Evolutionary conservation across 2,329 filamentous ascomycete species (phyloP).

Genomic region (Ilyonectria mors-panacis): DNA sequence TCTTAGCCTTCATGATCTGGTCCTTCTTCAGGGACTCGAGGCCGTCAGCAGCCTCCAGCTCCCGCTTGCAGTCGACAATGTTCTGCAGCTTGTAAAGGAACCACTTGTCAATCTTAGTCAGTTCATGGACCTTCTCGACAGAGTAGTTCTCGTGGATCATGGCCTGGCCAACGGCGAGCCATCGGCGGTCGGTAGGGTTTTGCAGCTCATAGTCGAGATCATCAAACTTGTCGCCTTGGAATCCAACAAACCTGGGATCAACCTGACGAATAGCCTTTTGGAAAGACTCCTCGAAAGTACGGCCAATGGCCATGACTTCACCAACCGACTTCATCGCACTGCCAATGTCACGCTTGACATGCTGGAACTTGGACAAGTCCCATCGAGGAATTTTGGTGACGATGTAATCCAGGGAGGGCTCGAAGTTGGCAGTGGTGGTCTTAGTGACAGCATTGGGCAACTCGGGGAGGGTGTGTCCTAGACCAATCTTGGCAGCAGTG

Average conservation of each 20-base stretch:
- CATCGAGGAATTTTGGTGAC: constrained; percentile 99
- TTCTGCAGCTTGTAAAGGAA: constrained; percentile 99
- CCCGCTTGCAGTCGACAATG: constrained; percentile 90
- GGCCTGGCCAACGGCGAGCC: constrained; percentile 97
- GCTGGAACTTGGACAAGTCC: constrained; percentile 99
- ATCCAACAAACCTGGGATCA: constrained; percentile 90
- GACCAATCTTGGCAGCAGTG: constrained; percentile 97
- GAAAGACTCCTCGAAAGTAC: constrained; percentile 98
- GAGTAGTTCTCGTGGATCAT: constrained; percentile 98
- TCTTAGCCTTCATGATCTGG: constrained; percentile 91
- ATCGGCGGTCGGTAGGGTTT: constrained; percentile 96
- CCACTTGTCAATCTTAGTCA: constrained; percentile 99
- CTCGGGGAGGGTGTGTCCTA: constrained; percentile 95
- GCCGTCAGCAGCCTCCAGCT: constrained; percentile 87
- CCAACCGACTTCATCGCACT: constrained; percentile 99
- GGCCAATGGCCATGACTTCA: constrained; percentile 99
- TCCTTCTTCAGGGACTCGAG: constrained; percentile 90
- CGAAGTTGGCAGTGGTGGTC: constrained; percentile 98
- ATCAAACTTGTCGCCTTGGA: constrained; percentile 96
- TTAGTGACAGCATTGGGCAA: constrained; percentile 98
- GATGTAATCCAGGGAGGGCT: constrained; percentile 96
- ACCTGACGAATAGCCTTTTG: constrained; percentile 99
- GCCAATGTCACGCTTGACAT: constrained; percentile 97
- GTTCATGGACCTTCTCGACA: constrained; percentile 90
- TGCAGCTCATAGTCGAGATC: constrained; percentile 90